Evolutionary conservation across 805 yeast genomes (phyloP), one percentile per base, ranked within the genome.

Genomic region (Saccharomyces mikatae): DNA sequence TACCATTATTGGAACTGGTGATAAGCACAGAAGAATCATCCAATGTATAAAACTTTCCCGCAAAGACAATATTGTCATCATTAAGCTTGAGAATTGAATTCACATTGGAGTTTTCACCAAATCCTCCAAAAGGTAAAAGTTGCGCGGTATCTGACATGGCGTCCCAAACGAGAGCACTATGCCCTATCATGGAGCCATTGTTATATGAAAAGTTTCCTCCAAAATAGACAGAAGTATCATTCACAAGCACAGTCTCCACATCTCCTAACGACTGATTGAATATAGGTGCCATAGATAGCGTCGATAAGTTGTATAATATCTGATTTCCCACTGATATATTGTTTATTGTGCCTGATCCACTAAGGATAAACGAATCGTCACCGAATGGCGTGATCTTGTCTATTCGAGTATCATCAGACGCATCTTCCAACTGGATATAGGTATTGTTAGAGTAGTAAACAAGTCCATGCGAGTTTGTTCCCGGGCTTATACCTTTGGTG

Each of bases 181-280:
- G 60, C 2, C 60, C 60, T 2, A 50, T 53, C 10, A 59, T 75
- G 63, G 6, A 83, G 71, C 49, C 74, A 48, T 72, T 67, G 54
- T 80, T 74, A 65, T 75, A 83, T 5, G 75, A 66, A 60, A 92
- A 80, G 56, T 80, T 76, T 22, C 99, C 99, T 9, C 97, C 99
- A 50, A 88, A 78, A 63, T 87, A 89, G 0, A 89, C 77, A 24
- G 80, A 54, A 24, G 78, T 70, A 32, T 71, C 67, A 69, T 83
- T 84, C 53, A 82, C 79, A 46, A 73, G 71, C 0, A 80, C 76
- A 0, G 83, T 62, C 3, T 67, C 60, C 2, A 85, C 84, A 2
- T 50, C 27, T 0, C 62, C 46, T 9, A 67, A 48, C 0, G 58
- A 24, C 11, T 61, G 47, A 27, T 64, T 41, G 47, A 72, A 70